These are phyloP conservation scores for Fusarium paranaense DNA, from an alignment of 2,329 filamentous ascomycete species.

Conservation along the genomic window DNA sequence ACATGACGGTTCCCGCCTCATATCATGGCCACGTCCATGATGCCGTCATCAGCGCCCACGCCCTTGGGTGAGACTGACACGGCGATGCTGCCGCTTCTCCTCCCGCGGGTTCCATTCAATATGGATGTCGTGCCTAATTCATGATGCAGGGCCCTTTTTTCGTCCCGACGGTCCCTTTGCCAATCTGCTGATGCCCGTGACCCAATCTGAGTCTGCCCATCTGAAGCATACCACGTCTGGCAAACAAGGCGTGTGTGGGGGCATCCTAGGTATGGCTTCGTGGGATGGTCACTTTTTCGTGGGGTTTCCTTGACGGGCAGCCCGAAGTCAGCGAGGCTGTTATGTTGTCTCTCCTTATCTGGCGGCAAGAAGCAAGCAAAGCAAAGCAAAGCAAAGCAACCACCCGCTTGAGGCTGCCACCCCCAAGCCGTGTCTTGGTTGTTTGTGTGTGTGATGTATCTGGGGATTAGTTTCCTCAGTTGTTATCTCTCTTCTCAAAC, in stretches of 20 bases:
- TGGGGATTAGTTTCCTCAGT: conserved; percentile 25
- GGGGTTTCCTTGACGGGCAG: conserved; percentile 12
- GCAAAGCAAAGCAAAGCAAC: conserved; percentile 6
- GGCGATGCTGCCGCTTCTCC: not conserved
- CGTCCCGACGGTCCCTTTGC: not conserved
- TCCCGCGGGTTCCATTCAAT: not conserved
- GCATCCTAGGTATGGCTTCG: not conserved
- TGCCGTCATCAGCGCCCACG: conserved; percentile 24
- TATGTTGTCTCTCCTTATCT: conserved; percentile 7
- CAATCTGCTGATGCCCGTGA: conserved; percentile 20
- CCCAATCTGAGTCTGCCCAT: conserved; percentile 22
- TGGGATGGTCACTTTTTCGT: conserved; percentile 9
- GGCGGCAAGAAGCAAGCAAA: conserved; percentile 5
- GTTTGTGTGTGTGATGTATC: not conserved
- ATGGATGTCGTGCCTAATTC: not conserved
- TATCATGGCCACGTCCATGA: not conserved
- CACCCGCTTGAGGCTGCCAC: conserved; percentile 19
- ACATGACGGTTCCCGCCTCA: conserved; percentile 1
- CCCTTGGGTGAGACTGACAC: not conserved
- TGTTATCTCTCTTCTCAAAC: conserved; percentile 23
- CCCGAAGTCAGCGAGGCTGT: not conserved
- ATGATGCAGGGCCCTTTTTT: conserved; percentile 2
- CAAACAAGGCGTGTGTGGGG: conserved; percentile 26
- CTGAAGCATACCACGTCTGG: conserved; percentile 23
- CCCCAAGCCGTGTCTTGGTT: conserved; percentile 7